Evolutionary conservation across 169 alveolate genomes (phyloP), one percentile per base, ranked within the genome.

Genomic region (Plasmodium falciparum): DNA sequence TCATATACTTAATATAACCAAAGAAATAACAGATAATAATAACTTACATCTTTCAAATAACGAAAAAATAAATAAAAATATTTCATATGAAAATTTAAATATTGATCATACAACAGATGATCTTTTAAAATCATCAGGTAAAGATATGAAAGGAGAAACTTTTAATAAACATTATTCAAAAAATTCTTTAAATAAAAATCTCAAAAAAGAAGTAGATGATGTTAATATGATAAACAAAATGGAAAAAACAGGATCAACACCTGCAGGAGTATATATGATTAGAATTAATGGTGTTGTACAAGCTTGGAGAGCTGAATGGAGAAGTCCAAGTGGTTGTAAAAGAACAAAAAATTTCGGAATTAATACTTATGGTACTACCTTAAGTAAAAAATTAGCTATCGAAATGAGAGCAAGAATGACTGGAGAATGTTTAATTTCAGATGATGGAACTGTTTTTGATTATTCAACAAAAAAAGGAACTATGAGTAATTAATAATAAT

Each of bases 231-330:
- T 67, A 61, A 69, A 17, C 20, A 80, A 80, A 49, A 7, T 70
- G 26, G 90, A 80, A 8, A 80, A 67, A 69, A 1, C 70, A 54
- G 52, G 71, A 12, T 29, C 73, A 17, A 80, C 65, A 15, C 92
- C 92, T 29, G 88, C 86, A 7, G 92, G 92, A 8, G 92, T 86
- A 6, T 86, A 86, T 65, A 73, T 71, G 74, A 86, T 86, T 2
- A 70, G 88, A 49, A 71, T 61, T 9, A 86, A 86, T 47, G 92
- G 92, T 11, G 39, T 72, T 59, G 88, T 86, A 1, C 92, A 86
- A 56, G 92, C 92, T 29, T 86, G 92, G 92, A 58, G 92, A 52
- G 86, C 92, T 22, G 92, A 86, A 54, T 86, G 92, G 92, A 86
- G 74, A 62, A 71, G 92, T 24, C 72, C 90, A 12, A 72, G 88